phyloP scores from a whole-genome alignment of 2,329 filamentous ascomycete species.

The Malbranchea zuffiana region DNA sequence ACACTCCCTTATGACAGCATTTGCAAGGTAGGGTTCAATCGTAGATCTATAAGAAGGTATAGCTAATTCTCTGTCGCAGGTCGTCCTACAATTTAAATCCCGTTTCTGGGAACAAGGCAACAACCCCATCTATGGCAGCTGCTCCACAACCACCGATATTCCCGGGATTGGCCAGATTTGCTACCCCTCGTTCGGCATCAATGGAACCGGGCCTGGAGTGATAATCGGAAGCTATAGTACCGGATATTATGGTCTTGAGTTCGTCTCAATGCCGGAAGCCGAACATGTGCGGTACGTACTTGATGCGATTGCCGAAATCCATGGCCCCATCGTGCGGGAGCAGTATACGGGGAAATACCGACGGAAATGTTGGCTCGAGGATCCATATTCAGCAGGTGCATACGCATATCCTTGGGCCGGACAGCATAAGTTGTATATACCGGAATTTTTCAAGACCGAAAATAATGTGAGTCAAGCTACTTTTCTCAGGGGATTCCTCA shows the following conservation, averaged over 20 bases:
- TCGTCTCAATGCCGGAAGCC: too few species aligned
- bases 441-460: conserved; percentile 25
- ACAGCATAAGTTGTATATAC: conserved; percentile 28
- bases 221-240: conserved; percentile 17
- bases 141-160: conserved; percentile 20
- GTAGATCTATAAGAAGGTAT: too few species aligned
- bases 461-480: conserved; percentile 18
- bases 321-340: conserved; percentile 20
- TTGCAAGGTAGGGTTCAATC: too few species aligned
- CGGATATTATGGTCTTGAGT: too few species aligned
- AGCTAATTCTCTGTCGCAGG: too few species aligned
- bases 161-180: conserved; percentile 25
- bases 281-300: conserved; percentile 22
- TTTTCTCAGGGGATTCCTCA: background rate
- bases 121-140: conserved; percentile 32
- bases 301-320: conserved; percentile 21
- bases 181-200: conserved; percentile 29
- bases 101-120: conserved; percentile 27
- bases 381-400: conserved; percentile 21
- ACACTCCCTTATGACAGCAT: too few species aligned
- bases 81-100: conserved; percentile 23
- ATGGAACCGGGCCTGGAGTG: conserved; percentile 26
- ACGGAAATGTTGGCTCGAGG: conserved; percentile 26
- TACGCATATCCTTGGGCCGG: conserved; percentile 24
- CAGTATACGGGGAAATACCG: conserved; percentile 26